Evolutionary conservation across 2,329 filamentous ascomycete genomes (phyloP), one percentile per base, ranked within the genome.

Genomic region (Penicillium sp.): DNA sequence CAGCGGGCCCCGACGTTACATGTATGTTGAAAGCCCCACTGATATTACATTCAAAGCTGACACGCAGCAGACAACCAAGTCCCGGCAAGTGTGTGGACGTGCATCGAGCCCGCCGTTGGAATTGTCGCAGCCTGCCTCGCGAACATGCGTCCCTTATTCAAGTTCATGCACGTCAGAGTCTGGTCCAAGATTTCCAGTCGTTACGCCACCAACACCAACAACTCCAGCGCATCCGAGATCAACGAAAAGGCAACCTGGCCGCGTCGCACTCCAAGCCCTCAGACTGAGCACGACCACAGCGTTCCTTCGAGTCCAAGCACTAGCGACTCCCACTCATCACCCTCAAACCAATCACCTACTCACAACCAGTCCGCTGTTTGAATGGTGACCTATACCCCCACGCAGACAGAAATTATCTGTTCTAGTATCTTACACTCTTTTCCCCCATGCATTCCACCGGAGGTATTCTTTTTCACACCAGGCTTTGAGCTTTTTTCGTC

Each of bases 71-170:
- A 69, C 27, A 64, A 58, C 34, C 61, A 70, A 61, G 62, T 68
- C 14, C 52, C 58, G 11, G 40, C 56, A 21, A 65, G 62, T 24
- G 66, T 69, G n/a, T 70, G 67, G 68, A 68, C 67, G 13, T 69
- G 66, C 49, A 67, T 70, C 34, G 67, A 71, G 31, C 62, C 66
- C 9, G 63, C 65, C 5, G 65, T 69, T 3, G 67, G 66, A 10
- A 68, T 70, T 21, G 63, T 64, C 2, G 65, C 66, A 0, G 61
- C 63, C 10, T 70, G 66, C 42, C 49, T 70, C 3, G 59, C 63
- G 2, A 70, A 68, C 49, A 67, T 69, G 63, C 62, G 65, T 11
- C 65, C 66, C 8, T 47, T 68, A 13, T 68, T 68, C 50, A 67
- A 63, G 39, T 18, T 61, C 29, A 40, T 58, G 14, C 54, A 63